Conservation (phyloP, 805 yeast genomes). For the Komagataella kurtzmanii region DNA sequence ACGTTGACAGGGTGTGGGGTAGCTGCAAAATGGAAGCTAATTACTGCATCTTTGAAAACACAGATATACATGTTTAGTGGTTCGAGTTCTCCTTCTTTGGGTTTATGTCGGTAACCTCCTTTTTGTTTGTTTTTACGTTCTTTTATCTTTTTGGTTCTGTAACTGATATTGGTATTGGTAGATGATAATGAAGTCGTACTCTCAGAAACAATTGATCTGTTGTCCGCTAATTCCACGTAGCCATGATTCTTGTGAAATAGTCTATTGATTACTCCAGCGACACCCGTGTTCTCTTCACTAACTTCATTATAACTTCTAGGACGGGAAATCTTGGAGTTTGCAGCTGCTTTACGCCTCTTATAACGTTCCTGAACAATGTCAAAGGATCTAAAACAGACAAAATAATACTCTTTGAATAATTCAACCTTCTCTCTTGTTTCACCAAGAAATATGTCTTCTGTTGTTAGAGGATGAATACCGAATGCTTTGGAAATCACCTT, state of each 20-base stretch:
- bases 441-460: conserved; percentile 87
- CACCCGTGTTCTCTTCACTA: not conserved
- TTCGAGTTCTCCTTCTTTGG: conserved; percentile 45
- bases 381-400: conserved; percentile 79
- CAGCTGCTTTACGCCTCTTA: conserved; percentile 7
- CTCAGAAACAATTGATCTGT: not conserved
- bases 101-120: conserved; percentile 8
- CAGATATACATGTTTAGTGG: conserved; percentile 89
- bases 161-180: conserved; percentile 5
- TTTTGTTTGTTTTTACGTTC: conserved; percentile 9
- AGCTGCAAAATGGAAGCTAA: conserved; percentile 88
- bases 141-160: conserved; percentile 4
- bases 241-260: not conserved
- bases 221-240: not conserved
- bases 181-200: conserved; percentile 6
- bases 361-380: conserved; percentile 68
- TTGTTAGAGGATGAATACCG: conserved; percentile 91
- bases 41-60: conserved; percentile 81
- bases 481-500: conserved; percentile 80
- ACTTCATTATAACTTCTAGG: not conserved
- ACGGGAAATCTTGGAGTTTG: not conserved
- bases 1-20: conserved; percentile 96
- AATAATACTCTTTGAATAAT: conserved; percentile 77
- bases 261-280: not conserved
- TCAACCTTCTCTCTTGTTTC: conserved; percentile 95